These are phyloP conservation scores for Fraxinus excelsior DNA, from an alignment of 257 asterid genomes.

Conservation along the genomic window DNA sequence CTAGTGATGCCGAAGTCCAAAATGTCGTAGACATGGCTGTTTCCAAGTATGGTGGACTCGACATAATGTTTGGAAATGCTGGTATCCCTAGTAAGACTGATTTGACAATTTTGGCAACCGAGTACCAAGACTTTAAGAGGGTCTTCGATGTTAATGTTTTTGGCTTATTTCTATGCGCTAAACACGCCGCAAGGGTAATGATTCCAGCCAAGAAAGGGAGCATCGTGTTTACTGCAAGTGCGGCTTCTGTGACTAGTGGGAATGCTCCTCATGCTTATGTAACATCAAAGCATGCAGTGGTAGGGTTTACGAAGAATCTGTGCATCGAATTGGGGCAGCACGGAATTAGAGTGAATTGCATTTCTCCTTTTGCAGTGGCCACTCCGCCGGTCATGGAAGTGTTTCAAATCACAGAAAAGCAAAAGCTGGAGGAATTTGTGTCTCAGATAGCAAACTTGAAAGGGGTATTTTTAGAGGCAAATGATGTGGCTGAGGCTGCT, in stretches of 20 bases:
- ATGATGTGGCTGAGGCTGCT: conserved; percentile 42
- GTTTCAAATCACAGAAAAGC: background rate
- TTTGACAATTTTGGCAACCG: conserved; percentile 7
- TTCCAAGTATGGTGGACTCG: conserved; percentile 39
- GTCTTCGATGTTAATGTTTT: too few species aligned
- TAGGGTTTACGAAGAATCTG: conserved; percentile 34
- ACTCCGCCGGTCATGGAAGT: conserved; percentile 15
- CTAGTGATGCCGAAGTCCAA: conserved; percentile 30
- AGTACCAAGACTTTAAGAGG: too few species aligned
- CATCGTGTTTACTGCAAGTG: conserved; percentile 36
- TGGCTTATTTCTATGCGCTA: too few species aligned
- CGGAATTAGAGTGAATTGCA: conserved; percentile 32
- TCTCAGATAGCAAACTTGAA: conserved; percentile 34
- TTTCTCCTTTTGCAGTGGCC: conserved; percentile 34
- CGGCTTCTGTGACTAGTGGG: conserved; percentile 20
- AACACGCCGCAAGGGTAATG: too few species aligned
- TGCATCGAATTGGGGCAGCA: conserved; percentile 32
- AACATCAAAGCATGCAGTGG: conserved; percentile 30
- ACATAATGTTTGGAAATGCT: conserved; percentile 47
- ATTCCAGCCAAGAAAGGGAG: conserved; percentile 28
- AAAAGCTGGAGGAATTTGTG: conserved; percentile 23
- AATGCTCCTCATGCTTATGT: conserved; percentile 25
- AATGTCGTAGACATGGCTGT: conserved; percentile 35
- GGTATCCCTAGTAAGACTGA: conserved; percentile 21
- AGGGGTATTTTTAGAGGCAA: conserved; percentile 13